A percentile compares a stretch with the other conserved stretches of the same genome.
Conservation (phyloP, 352 stramenopile species). For the Globisporangium parvum region DNA sequence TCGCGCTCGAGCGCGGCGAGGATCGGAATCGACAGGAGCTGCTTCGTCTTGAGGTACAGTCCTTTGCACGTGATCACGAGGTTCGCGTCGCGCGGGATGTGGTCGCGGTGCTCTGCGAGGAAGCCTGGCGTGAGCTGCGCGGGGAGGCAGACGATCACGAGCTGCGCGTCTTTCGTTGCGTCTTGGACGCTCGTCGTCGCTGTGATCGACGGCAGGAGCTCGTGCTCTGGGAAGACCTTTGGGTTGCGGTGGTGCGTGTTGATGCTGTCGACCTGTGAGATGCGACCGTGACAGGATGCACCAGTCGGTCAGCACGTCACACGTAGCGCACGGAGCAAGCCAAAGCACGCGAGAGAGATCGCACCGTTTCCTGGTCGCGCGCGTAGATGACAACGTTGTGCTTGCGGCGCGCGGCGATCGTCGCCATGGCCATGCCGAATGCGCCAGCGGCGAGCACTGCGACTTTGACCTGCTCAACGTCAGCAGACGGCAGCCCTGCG, state of each 20-base stretch:
- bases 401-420: slow-evolving; percentile 85
- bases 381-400: slow-evolving; percentile 92
- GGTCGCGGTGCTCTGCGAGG: slow-evolving; percentile 75
- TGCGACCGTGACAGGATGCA: too few relatives aligned
- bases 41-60: slow-evolving; percentile 93
- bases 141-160: slow-evolving; percentile 95
- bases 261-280: slow-evolving; percentile 80
- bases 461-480: slow-evolving; percentile 78
- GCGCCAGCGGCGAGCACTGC: slow-evolving; percentile 91
- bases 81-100: slow-evolving; percentile 86
- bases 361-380: slow-evolving; percentile 51
- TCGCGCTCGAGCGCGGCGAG: slow-evolving; percentile 87
- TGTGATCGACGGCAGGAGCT: slow-evolving; percentile 71
- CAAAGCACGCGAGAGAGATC: neutral
- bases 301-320: too few relatives aligned
- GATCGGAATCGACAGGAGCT: slow-evolving; percentile 95
- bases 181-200: slow-evolving; percentile 88
- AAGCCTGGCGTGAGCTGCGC: slow-evolving; percentile 93
- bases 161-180: slow-evolving; percentile 81
- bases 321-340: neutral
- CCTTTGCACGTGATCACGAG: slow-evolving; percentile 94
- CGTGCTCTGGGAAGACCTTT: slow-evolving; percentile 87
- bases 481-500: slow-evolving; percentile 60
- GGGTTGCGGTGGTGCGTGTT: slow-evolving; percentile 90
- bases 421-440: slow-evolving; percentile 95